Evolutionary conservation across 352 stramenopile genomes (phyloP).

Genomic region (Pythium utonaiense): DNA sequence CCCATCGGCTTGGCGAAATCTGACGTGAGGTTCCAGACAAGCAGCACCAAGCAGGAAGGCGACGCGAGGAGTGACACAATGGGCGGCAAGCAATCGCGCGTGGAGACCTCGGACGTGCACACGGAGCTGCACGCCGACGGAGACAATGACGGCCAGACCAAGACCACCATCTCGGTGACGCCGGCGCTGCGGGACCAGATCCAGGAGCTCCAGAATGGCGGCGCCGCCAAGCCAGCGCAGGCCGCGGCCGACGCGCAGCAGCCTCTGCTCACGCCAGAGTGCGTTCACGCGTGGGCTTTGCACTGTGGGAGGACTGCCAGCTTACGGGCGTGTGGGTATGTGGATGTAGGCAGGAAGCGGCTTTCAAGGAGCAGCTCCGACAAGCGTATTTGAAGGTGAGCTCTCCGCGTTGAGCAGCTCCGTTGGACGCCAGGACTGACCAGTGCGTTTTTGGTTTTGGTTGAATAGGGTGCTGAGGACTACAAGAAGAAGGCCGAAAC

Average conservation of each 20-base stretch:
- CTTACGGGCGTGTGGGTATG: background rate
- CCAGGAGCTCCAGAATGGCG: slow-evolving; percentile 35
- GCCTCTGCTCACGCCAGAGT: slow-evolving; percentile 43
- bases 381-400: slow-evolving; percentile 71
- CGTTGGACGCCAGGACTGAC: background rate
- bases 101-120: slow-evolving; percentile 56
- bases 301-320: background rate
- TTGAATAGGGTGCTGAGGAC: slow-evolving; percentile 54
- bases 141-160: slow-evolving; percentile 38
- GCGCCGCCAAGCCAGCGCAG: slow-evolving; percentile 20
- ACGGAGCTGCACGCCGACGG: slow-evolving; percentile 49
- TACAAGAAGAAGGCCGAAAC: slow-evolving; percentile 59
- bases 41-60: slow-evolving; percentile 6
- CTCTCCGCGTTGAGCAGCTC: background rate
- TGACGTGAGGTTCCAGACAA: slow-evolving; percentile 32
- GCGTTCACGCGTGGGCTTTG: slow-evolving; percentile 1
- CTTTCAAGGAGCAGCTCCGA: slow-evolving; percentile 72
- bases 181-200: slow-evolving; percentile 69
- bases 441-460: background rate
- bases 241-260: slow-evolving; percentile 4
- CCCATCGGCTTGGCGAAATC: slow-evolving; percentile 11
- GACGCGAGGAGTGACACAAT: slow-evolving; percentile 26
- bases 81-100: slow-evolving; percentile 76
- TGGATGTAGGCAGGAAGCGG: slow-evolving; percentile 41
- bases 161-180: slow-evolving; percentile 63